phyloP scores from a whole-genome alignment of 768 basidiomycete species.

The Trametes villosa region DNA sequence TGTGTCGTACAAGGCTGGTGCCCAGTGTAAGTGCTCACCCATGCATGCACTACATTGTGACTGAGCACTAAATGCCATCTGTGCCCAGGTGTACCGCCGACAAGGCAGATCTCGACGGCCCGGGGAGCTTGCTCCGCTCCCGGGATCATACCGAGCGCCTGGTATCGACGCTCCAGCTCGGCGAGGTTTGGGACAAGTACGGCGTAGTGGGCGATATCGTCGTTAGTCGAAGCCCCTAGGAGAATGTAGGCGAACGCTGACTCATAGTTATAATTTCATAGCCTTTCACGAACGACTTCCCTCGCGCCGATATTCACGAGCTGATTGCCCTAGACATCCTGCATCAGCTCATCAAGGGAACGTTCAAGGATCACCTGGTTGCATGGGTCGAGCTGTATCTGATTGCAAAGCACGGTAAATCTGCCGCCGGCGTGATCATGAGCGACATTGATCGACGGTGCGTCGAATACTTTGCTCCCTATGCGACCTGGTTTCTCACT shows the following conservation, averaged over 20 bases:
- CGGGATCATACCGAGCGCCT: conserved; percentile 15
- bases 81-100: too few relatives aligned
- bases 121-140: too few relatives aligned
- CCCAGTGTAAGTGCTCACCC: too few relatives aligned
- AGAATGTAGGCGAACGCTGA: neutral
- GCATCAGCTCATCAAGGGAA: conserved; percentile 12
- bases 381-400: conserved; percentile 31
- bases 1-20: too few relatives aligned
- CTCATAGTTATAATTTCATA: neutral
- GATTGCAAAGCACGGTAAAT: neutral
- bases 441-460: conserved; percentile 25
- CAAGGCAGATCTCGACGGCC: too few relatives aligned
- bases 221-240: neutral
- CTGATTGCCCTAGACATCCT: conserved; percentile 24
- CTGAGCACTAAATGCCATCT: too few relatives aligned
- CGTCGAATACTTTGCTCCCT: too few relatives aligned
- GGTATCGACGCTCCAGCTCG: conserved; percentile 6
- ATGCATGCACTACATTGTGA: too few relatives aligned
- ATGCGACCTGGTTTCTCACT: too few relatives aligned
- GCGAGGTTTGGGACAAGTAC: conserved; percentile 18
- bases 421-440: neutral
- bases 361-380: conserved; percentile 31
- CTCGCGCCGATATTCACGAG: conserved; percentile 28
- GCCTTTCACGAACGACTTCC: conserved; percentile 29
- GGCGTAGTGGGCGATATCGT: conserved; percentile 20